Evolutionary conservation across 1,139 yeast species (phyloP).

Genomic region (Saccharomyces hybrid): DNA sequence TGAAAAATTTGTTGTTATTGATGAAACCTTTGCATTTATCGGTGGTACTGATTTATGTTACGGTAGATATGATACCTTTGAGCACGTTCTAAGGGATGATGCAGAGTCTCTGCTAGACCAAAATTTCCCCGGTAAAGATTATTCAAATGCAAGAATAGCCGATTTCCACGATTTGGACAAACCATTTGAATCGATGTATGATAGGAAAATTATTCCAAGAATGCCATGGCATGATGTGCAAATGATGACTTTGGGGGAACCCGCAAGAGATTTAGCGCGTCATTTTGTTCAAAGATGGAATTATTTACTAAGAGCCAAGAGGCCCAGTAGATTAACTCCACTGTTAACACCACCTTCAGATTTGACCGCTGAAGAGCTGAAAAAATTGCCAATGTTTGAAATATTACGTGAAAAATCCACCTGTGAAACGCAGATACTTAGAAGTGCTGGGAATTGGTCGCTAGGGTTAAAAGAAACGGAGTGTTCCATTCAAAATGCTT

Average conservation of each 20-base stretch:
- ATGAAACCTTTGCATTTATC: constrained; percentile 79
- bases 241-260: constrained; percentile 89
- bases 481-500: constrained; percentile 88
- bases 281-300: constrained; percentile 99
- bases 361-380: constrained; percentile 63
- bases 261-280: constrained; percentile 85
- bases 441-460: constrained; percentile 93
- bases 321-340: constrained; percentile 93
- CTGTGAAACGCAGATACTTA: constrained; percentile 81
- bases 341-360: constrained; percentile 89
- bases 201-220: constrained; percentile 70
- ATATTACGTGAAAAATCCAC: constrained; percentile 46
- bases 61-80: constrained; percentile 95
- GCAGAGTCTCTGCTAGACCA: constrained; percentile 47
- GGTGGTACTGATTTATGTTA: constrained; percentile 96
- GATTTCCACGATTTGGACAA: constrained; percentile 76
- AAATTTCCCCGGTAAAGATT: constrained; percentile 93
- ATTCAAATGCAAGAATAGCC: constrained; percentile 87
- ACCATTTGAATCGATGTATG: constrained; percentile 91
- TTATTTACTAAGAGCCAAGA: constrained; percentile 79
- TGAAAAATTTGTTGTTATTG: constrained; percentile 83
- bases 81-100: constrained; percentile 84
- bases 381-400: constrained; percentile 44
- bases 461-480: constrained; percentile 80
- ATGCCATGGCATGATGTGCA: constrained; percentile 99